Conservation (phyloP, 495 filamentous ascomycete species). For the Barbatosphaeria neglecta region DNA sequence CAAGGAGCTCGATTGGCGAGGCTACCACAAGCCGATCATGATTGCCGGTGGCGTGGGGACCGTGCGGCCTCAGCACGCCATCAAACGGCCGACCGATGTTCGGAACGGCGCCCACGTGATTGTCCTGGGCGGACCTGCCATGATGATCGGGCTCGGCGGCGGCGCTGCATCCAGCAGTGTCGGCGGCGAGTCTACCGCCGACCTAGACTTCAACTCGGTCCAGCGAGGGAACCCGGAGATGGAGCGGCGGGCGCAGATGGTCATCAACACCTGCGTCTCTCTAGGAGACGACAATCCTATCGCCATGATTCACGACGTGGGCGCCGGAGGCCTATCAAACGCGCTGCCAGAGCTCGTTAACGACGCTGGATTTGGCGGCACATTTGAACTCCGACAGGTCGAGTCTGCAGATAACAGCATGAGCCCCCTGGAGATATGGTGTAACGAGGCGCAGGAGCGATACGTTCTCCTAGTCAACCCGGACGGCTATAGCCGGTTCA, state of each 20-base stretch:
- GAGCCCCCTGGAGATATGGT: slow-evolving; percentile 95
- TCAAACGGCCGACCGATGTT: slow-evolving; percentile 69
- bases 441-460: slow-evolving; percentile 90
- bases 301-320: slow-evolving; percentile 92
- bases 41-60: slow-evolving; percentile 92
- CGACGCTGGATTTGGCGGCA: slow-evolving; percentile 78
- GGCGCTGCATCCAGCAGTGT: slow-evolving; percentile 87
- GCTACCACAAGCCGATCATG: slow-evolving; percentile 99
- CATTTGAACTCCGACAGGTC: slow-evolving; percentile 82
- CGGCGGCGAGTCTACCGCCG: slow-evolving; percentile 76
- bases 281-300: slow-evolving; percentile 80
- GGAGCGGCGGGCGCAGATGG: slow-evolving; percentile 87
- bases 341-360: slow-evolving; percentile 79
- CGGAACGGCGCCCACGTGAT: slow-evolving; percentile 75
- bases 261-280: slow-evolving; percentile 85
- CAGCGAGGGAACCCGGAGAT: slow-evolving; percentile 93
- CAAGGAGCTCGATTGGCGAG: slow-evolving; percentile 57
- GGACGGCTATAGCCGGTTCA: slow-evolving; percentile 71
- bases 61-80: slow-evolving; percentile 85
- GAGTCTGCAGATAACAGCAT: slow-evolving; percentile 82
- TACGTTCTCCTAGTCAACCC: slow-evolving; percentile 79
- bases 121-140: slow-evolving; percentile 88
- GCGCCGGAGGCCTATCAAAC: slow-evolving; percentile 89
- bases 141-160: slow-evolving; percentile 93
- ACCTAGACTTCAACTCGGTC: slow-evolving; percentile 91